Base-by-base conservation (phyloP, 495 filamentous ascomycete species). In the Friedmanniomyces endolithicus region DNA sequence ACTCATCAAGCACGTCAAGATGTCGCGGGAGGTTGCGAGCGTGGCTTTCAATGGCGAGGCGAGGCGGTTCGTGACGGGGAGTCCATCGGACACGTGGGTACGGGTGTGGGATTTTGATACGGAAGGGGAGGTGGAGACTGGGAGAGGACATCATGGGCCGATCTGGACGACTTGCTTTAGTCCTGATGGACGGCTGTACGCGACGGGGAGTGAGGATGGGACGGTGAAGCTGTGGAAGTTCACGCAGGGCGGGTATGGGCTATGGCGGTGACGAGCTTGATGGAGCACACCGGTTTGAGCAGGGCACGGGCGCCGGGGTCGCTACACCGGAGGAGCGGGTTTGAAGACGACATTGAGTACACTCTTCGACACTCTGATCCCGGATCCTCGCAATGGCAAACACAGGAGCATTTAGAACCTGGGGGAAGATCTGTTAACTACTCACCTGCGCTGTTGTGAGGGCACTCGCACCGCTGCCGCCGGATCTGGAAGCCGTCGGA, bases 121-220 rank as follows among this genome's bases (percentile, higher is more conserved):
- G 14, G 82, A 83, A 59, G 77, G 80, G 56, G 90, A 96, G 67
- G 68, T 64, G 34, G 90, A 98, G 62, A 82, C 92, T 19, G 88
- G 94, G 75, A 97, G 95, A 69, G 94, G 92, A 20, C 94, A 97
- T 65, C 92, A 98, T 65, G 92, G 94, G 12, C 90, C 90, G 11
- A 90, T 97, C 53, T 97, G 92, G 94, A 92, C 86, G 19, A 78
- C 94, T 50, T 82, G 81, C 51, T 97, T 97, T 71, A 90, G 87
- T 11, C 92, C 92, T 0, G 90, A 97, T 68, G 89, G 88, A 25
- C 95, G 90, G 67, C 70, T 97, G 12, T 98, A 95, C 67, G 90
- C 88, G 8, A 97, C 94, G 0, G 92, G 89, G 24, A 95, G 89
- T 40, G 92, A 98, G 64, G 92, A 98, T 66, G 92, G 92, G 40